A percentile compares a stretch with the other conserved stretches of the same genome.
phyloP scores from a whole-genome alignment of 2,329 filamentous ascomycete genomes.

The Rutstroemia sp. region DNA sequence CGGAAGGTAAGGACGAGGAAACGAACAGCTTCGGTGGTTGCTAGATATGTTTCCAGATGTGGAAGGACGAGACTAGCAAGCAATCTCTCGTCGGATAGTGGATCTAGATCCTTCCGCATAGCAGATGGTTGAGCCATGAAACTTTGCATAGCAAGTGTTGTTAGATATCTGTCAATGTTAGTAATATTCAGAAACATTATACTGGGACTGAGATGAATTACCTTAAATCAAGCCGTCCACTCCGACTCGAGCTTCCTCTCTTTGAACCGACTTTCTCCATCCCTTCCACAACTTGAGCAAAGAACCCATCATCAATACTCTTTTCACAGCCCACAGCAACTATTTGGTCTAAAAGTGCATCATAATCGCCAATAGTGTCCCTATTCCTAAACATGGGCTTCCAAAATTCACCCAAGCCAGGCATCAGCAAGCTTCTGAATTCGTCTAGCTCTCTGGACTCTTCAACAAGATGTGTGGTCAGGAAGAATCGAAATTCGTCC shows the following conservation, averaged over 20 bases:
- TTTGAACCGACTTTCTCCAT: conserved; percentile 49
- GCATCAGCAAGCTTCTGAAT: conserved; percentile 40
- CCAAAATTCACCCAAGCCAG: conserved; percentile 37
- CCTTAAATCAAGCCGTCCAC: conserved; percentile 52
- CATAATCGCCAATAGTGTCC: conserved; percentile 10
- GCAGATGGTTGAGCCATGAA: conserved; percentile 43
- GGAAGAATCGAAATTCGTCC: conserved; percentile 47
- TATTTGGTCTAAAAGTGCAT: conserved; percentile 45
- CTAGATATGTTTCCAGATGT: conserved; percentile 53
- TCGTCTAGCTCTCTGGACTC: conserved; percentile 41
- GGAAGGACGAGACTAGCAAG: conserved; percentile 53
- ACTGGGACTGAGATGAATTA: conserved; percentile 29
- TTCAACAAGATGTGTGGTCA: conserved; percentile 44
- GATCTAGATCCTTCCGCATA: conserved; percentile 42
- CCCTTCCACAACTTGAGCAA: conserved; percentile 40
- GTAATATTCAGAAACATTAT: background rate
- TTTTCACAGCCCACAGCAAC: conserved; percentile 52
- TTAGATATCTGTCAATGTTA: conserved; percentile 42
- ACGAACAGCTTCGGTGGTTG: conserved; percentile 43
- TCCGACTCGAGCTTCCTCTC: conserved; percentile 41
- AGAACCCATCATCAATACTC: conserved; percentile 44
- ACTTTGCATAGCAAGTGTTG: conserved; percentile 53
- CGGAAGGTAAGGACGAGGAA: conserved; percentile 55
- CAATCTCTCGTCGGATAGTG: conserved; percentile 45
- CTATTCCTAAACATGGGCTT: conserved; percentile 27